Evolutionary conservation across 2,329 filamentous ascomycete genomes (phyloP), one percentile per base, ranked within the genome.

Genomic region (Calonectria fujianensis): DNA sequence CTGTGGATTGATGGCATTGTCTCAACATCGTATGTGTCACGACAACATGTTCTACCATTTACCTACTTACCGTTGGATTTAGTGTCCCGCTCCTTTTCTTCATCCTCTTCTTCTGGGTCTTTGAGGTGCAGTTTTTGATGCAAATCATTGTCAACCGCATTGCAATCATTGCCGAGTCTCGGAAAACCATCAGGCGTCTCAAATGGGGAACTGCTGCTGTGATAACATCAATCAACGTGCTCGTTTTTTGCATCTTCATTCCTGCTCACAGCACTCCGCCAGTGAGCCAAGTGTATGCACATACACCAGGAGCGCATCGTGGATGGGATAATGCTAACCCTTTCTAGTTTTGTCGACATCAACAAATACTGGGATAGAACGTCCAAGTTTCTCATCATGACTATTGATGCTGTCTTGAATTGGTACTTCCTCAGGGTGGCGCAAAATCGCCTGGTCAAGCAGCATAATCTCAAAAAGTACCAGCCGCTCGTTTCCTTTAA

Each of bases 101-200:
- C 29, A 83, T 86, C 39, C 75, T 86, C 0, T 77, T 85, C 72
- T 75, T 87, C 74, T 88, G 87, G 86, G 84, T 85, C 0, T 84
- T 88, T 32, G 82, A 89, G 72, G 86, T 90, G 18, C 89, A 90
- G 73, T 82, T 90, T 3, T 76, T 90, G 4, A 86, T 90, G 82
- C 89, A 90, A 76, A 90, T 91, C 51, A 90, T 91, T 76, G 87
- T 90, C 79, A 91, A 90, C 76, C 86, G 89, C 64, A 87, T 90
- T 24, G 85, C 86, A 0, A 85, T 91, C 51, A 86, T 91, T 48
- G 84, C 87, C 16, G 85, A 88, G n/a, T 82, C 86, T 52, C 83
- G 82, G 31, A 81, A 77, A 0, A 85, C 84, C 1, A 84, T 87
- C 6, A 24, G 66, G 0, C 81, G 77, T 20, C 75, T 91, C 29